Percentiles rank a stretch among this genome's conserved stretches.
These are phyloP conservation scores for Benincasa hispida DNA, from an alignment of 306 rosid genomes.

Conservation along the genomic window DNA sequence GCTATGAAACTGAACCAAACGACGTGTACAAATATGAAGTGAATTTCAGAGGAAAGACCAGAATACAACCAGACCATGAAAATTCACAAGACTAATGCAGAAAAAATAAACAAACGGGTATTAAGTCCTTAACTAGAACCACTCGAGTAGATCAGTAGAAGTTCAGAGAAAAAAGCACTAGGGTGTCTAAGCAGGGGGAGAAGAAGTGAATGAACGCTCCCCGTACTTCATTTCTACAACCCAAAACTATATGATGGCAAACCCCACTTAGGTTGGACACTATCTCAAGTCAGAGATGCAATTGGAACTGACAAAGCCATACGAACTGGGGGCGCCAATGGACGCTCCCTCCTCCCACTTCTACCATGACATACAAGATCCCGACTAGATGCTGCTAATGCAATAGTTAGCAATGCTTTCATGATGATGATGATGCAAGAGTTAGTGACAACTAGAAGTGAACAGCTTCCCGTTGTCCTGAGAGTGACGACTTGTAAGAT, in stretches of 20 bases:
- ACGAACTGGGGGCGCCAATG: background rate
- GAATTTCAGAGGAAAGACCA: background rate
- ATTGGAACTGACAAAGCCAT: background rate
- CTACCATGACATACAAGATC: conserved; percentile 31
- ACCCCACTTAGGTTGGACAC: conserved; percentile 6
- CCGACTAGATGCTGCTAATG: conserved; percentile 47
- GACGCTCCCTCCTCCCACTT: conserved; percentile 17
- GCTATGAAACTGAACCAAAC: conserved; percentile 13
- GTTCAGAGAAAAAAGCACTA: background rate
- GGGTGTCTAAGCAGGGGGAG: background rate
- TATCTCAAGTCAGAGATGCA: conserved; percentile 6
- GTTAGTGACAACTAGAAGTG: conserved; percentile 77
- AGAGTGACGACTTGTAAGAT: conserved; percentile 55
- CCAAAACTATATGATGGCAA: background rate
- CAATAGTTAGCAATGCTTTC: conserved; percentile 61
- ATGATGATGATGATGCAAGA: conserved; percentile 85
- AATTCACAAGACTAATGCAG: conserved; percentile 13
- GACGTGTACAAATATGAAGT: conserved; percentile 2
- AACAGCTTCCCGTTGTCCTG: conserved; percentile 45
- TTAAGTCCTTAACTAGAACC: background rate
- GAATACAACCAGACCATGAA: conserved; percentile 10
- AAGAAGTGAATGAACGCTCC: conserved; percentile 4
- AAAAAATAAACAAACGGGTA: background rate
- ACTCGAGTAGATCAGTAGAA: background rate
- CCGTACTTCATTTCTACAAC: conserved; percentile 1